Percentiles rank a stretch among this genome's conserved stretches.
Evolutionary conservation across 805 yeast species (phyloP).

Genomic region (Metschnikowia cerradonensis): DNA sequence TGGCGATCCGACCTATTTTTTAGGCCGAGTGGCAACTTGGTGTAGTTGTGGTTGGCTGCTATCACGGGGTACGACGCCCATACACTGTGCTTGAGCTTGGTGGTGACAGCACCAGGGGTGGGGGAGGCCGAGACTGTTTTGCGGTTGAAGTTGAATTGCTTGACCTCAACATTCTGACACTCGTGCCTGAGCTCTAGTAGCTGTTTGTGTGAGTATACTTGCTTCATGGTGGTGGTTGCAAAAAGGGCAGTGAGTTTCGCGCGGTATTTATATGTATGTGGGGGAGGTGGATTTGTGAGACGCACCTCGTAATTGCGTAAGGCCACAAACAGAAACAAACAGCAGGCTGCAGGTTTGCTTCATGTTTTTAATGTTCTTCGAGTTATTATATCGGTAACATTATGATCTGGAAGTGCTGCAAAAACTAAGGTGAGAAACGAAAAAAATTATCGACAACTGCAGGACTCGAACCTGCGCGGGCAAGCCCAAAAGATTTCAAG

Average conservation of each 20-base stretch:
- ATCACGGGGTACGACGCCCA: conserved; percentile 4
- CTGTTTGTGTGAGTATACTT: conserved; percentile 7
- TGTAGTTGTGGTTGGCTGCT: conserved; percentile 3
- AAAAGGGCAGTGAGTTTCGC: conserved; percentile 5
- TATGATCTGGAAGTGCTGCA: not conserved
- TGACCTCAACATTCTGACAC: conserved; percentile 9
- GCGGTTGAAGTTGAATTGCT: not conserved
- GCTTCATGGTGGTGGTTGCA: conserved; percentile 10
- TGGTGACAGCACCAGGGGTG: not conserved
- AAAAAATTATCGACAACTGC: conserved; percentile 20
- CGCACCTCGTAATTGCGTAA: not conserved
- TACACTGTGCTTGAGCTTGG: not conserved
- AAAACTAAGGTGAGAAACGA: not conserved
- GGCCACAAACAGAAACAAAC: not conserved
- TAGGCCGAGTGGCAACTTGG: not conserved
- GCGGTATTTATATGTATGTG: conserved; percentile 1
- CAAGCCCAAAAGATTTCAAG: conserved; percentile 26
- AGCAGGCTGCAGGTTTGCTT: not conserved
- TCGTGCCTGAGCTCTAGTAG: conserved; percentile 14
- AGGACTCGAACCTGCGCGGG: conserved; percentile 25
- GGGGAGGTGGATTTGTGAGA: not conserved
- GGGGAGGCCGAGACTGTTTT: not conserved
- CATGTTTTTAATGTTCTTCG: not conserved
- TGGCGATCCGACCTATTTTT: not conserved
- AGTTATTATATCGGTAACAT: not conserved